Conservation (phyloP, 257 asterid species). For the Nicotiana sylvestris region DNA sequence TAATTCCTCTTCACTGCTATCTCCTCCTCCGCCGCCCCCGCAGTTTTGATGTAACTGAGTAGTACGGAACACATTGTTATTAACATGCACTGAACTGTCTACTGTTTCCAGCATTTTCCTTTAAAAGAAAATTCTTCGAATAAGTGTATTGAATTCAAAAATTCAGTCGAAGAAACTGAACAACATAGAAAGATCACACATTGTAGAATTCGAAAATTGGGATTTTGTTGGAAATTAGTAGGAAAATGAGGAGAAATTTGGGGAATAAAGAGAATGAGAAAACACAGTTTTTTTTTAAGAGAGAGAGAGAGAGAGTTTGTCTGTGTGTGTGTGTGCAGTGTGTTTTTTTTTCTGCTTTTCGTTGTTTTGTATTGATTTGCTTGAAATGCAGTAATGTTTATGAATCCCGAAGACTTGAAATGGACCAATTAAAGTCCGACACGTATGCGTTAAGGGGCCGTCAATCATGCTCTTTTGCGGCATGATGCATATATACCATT, state of each 20-base stretch:
- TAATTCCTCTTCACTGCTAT: constrained; percentile 86
- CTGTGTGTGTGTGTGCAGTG: constrained; percentile 24
- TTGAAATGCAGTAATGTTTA: constrained; percentile 23
- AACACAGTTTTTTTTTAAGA: constrained; percentile 24
- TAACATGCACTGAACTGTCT: constrained; percentile 43
- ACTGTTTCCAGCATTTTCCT: constrained; percentile 51
- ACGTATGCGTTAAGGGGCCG: constrained; percentile 21
- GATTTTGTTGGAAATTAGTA: constrained; percentile 18
- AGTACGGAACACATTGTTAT: constrained; percentile 38
- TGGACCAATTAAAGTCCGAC: constrained; percentile 24
- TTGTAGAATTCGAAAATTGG: constrained; percentile 25
- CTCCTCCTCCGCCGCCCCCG: constrained; percentile 26
- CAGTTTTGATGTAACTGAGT: constrained; percentile 60
- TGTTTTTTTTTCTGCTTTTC: constrained; percentile 24
- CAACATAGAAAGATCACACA: constrained; percentile 25
- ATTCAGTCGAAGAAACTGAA: constrained; percentile 6
- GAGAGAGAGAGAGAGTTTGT: constrained; percentile 11
- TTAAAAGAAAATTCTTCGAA: not conserved
- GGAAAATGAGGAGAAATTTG: constrained; percentile 33
- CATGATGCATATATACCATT: constrained; percentile 34
- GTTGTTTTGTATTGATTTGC: not conserved
- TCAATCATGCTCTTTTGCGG: constrained; percentile 47
- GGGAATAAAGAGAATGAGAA: constrained; percentile 32
- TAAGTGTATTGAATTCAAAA: not conserved
- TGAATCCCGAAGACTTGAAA: constrained; percentile 50